A percentile compares a stretch with the other conserved stretches of the same genome.
Evolutionary conservation across 1,284 basidiomycete species (phyloP).

Genomic region (Rhodotorula sp.): DNA sequence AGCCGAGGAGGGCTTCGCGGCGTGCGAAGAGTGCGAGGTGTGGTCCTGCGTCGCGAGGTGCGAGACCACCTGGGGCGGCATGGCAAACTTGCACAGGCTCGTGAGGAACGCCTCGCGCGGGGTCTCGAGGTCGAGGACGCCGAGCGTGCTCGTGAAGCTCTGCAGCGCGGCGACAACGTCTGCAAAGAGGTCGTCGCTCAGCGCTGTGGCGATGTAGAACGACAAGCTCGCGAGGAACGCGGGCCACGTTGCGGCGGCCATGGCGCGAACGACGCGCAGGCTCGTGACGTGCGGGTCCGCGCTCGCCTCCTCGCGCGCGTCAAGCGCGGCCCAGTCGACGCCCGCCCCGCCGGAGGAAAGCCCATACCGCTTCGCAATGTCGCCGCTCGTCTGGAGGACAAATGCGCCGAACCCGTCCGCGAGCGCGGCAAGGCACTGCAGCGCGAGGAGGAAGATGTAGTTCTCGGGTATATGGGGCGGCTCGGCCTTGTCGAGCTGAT

Average conservation of each 20-base stretch:
- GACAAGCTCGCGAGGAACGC: conserved; percentile 84
- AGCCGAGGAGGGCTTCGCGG: background rate
- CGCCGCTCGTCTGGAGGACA: conserved; percentile 67
- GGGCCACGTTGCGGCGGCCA: conserved; percentile 86
- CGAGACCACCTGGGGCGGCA: conserved; percentile 82
- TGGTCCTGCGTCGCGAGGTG: conserved; percentile 65
- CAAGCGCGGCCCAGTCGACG: conserved; percentile 63
- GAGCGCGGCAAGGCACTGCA: conserved; percentile 83
- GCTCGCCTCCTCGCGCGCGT: conserved; percentile 52
- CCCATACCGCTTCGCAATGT: conserved; percentile 45
- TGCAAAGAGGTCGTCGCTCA: conserved; percentile 82
- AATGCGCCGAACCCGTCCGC: conserved; percentile 82
- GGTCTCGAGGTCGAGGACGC: conserved; percentile 78
- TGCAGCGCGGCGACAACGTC: conserved; percentile 79
- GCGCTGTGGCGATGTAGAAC: conserved; percentile 83
- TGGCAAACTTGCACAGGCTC: conserved; percentile 80
- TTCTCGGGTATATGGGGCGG: conserved; percentile 87
- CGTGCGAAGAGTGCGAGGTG: background rate
- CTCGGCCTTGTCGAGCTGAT: conserved; percentile 94
- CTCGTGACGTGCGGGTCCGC: conserved; percentile 51
- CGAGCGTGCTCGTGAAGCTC: conserved; percentile 81
- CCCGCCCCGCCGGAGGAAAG: conserved; percentile 65
- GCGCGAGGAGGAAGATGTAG: conserved; percentile 85
- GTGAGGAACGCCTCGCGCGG: conserved; percentile 92
- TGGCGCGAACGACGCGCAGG: conserved; percentile 65